A percentile compares a stretch with the other conserved stretches of the same genome.
These are phyloP conservation scores for Colletotrichum chrysophilum DNA, from an alignment of 2,329 filamentous ascomycete species.

Conservation along the genomic window DNA sequence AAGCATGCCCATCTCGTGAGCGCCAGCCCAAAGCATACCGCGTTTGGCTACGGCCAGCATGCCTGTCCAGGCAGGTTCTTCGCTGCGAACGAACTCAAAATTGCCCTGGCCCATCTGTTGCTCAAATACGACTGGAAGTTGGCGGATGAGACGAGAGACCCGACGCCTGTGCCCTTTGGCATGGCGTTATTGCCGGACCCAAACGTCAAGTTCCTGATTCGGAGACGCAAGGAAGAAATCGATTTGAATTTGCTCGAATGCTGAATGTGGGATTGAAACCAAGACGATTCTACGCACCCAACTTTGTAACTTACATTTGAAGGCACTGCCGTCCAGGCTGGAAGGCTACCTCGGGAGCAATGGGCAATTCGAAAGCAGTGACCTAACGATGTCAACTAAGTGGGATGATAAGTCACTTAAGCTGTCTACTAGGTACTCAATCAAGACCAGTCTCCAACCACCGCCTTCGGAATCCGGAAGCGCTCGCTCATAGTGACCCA, in stretches of 20 bases:
- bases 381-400: too few species aligned
- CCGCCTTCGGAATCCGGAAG: not conserved
- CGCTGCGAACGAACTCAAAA: not conserved
- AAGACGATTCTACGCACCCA: too few species aligned
- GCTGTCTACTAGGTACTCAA: not conserved
- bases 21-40: not conserved
- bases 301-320: too few species aligned
- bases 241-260: not conserved
- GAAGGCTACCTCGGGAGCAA: too few species aligned
- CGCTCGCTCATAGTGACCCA: not conserved
- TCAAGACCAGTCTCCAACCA: not conserved
- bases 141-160: not conserved
- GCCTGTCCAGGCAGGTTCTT: not conserved
- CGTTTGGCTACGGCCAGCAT: not conserved
- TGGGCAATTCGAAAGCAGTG: too few species aligned
- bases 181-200: not conserved
- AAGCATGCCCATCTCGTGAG: constrained; percentile 35
- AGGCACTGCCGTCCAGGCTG: too few species aligned
- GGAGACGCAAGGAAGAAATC: not conserved
- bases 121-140: constrained; percentile 33
- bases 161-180: not conserved
- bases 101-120: constrained; percentile 23
- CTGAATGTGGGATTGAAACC: not conserved
- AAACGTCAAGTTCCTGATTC: not conserved
- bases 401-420: rapidly evolving